A percentile compares a stretch with the other conserved stretches of the same genome.
phyloP scores from a whole-genome alignment of 306 rosid species.

The Delonix regia region DNA sequence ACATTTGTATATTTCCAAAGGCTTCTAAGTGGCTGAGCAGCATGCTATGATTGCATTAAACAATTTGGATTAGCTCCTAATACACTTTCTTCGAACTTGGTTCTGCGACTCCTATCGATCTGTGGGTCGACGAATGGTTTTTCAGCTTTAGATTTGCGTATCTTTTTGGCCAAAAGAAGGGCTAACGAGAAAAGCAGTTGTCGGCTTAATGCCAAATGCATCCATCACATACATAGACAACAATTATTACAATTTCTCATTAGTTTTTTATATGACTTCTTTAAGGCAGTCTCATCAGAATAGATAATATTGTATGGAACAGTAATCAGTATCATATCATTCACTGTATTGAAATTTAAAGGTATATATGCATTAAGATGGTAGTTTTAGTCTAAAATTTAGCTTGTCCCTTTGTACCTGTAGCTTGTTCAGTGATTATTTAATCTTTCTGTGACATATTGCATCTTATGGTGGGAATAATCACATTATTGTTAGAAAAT shows the following conservation, averaged over 20 bases:
- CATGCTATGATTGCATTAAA: slow-evolving; percentile 31
- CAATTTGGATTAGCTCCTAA: slow-evolving; percentile 32
- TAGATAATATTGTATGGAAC: not conserved
- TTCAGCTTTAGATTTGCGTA: slow-evolving; percentile 19
- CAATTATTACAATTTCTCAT: not conserved
- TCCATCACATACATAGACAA: not conserved
- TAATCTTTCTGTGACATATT: no score
- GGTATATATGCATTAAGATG: no score
- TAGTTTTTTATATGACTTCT: not conserved
- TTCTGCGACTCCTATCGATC: slow-evolving; percentile 33
- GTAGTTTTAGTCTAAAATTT: not conserved
- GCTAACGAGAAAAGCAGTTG: slow-evolving; percentile 32
- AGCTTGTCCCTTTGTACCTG: not conserved
- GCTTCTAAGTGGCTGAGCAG: slow-evolving; percentile 26
- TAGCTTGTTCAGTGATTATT: no score
- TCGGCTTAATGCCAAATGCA: slow-evolving; percentile 24
- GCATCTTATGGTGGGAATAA: no score
- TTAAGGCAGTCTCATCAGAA: not conserved
- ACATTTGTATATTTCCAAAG: slow-evolving; percentile 10
- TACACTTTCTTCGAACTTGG: slow-evolving; percentile 23
- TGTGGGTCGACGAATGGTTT: slow-evolving; percentile 11
- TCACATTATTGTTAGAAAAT: no score
- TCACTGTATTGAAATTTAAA: not conserved
- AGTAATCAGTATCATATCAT: not conserved
- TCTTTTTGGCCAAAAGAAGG: slow-evolving; percentile 27